Percentiles rank a stretch among this genome's conserved stretches.
phyloP scores from a whole-genome alignment of 2,329 filamentous ascomycete species.

The Zymoseptoria passerinii region DNA sequence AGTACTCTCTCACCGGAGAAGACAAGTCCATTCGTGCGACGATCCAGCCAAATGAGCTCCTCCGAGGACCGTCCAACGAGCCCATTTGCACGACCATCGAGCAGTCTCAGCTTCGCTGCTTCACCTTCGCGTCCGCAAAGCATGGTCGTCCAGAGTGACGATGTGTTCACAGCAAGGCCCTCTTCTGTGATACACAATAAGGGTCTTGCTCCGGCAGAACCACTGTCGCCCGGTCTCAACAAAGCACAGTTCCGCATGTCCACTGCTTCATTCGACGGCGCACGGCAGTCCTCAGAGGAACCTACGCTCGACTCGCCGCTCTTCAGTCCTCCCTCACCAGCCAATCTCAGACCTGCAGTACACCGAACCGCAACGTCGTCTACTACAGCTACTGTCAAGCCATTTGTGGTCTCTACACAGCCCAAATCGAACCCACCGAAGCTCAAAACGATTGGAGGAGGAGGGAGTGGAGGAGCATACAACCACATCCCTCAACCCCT shows the following conservation, averaged over 20 bases:
- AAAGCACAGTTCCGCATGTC: background rate
- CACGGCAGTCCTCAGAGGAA: conserved; percentile 14
- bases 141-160: conserved; percentile 11
- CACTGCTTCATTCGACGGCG: conserved; percentile 10
- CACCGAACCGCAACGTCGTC: conserved; percentile 32
- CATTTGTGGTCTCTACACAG: conserved; percentile 11
- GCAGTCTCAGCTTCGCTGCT: conserved; percentile 22
- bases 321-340: conserved; percentile 24
- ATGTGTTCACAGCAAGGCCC: conserved; percentile 4
- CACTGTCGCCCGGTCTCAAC: background rate
- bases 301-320: conserved; percentile 16
- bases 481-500: conserved; percentile 72
- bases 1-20: conserved; percentile 26
- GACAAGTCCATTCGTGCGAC: conserved; percentile 28
- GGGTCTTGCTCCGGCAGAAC: conserved; percentile 1
- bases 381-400: conserved; percentile 22
- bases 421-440: conserved; percentile 9
- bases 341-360: conserved; percentile 30
- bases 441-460: conserved; percentile 11
- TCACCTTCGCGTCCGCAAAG: conserved; percentile 17
- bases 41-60: conserved; percentile 28
- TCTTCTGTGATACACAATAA: conserved; percentile 2
- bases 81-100: conserved; percentile 29
- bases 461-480: conserved; percentile 31
- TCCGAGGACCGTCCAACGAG: conserved; percentile 25